Evolutionary conservation across 345 rosid species (phyloP), one percentile per base, ranked within the genome.

Genomic region (Eucalyptus tenuipes): DNA sequence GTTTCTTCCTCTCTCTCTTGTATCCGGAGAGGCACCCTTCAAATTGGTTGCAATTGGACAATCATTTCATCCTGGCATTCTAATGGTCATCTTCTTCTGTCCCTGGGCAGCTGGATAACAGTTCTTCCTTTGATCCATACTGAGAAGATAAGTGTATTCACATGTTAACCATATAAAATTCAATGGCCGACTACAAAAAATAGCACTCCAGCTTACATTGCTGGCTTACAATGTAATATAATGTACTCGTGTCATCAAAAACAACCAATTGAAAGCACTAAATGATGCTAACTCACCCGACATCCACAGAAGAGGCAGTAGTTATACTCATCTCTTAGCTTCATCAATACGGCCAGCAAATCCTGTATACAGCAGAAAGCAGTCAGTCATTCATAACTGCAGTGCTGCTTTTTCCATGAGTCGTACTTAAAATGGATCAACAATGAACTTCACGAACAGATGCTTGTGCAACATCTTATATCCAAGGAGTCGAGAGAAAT

Each of bases 301-400:
- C 95, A 94, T 79, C 99, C 99, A 90, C 98, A 96, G 91, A 97
- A 98, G 47, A 92, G 94, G 91, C 97, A 98, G 87, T 98, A 97
- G 55, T 90, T 93, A 92, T 94, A 91, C 88, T 97, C 97, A 66
- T 93, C 98, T 91, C 98, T 93, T 90, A 96, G 91, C 92, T 94
- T 95, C 93, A 91, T 93, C 92, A 96, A 92, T 66, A 96, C 88
- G 81, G 92, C 96, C 89, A 89, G 93, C 94, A 96, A 94, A 91
- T 96, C 97, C 98, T 96, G 96, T 91, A 94, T 88, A 88, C 91
- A 94, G 45, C 18, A 55, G 68, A 81, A 31, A 86, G 87, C 75
- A 89, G 84, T 37, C 47, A 49, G 40, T 40, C 64, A 85, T 64
- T 61, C 18, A 49, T 57, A 75, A 48, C 53, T 40, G 88, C 31